Base-by-base conservation (phyloP, 2,329 filamentous ascomycete genomes). In the Dothistroma pini region DNA sequence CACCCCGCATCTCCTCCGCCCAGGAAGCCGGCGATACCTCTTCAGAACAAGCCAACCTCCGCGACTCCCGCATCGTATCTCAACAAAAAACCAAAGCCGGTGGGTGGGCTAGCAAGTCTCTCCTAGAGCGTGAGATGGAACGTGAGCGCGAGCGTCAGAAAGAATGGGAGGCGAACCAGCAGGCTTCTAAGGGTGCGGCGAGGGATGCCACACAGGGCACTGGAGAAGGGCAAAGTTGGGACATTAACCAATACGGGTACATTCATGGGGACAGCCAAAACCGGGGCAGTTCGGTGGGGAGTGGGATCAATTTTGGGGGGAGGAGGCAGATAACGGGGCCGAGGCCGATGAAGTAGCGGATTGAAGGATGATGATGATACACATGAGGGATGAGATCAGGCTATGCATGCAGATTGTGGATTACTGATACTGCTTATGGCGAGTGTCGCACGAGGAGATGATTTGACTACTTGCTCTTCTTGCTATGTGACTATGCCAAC, bases 91-190 rank as follows among this genome's bases (percentile, higher is more conserved):
- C 86, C 21, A 86, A 86, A 72, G 83, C 85, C 0, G 83, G 79
- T 31, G 85, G 84, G 0, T 86, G 83, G 83, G 86, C 86, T 0
- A 82, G 82, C 65, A 89, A 88, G 77, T 89, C 86, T 0, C 80
- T 92, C 10, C 82, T 92, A 1, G 89, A 92, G 76, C 84, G 88
- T 31, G 89, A 93, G 75, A 91, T 92, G 88, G 89, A 93, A 74
- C 80, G 88, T 72, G 89, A 93, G 75, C 81, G 89, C 9, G 85
- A 91, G 77, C 81, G 89, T 14, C 89, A 93, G 76, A 83, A 81
- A 59, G 89, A 93, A 73, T 93, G 90, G 90, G 90, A 95, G 74
- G 85, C 89, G 64, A 80, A 85, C 0, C 90, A 93, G 75, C 80
- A 85, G 70, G 85, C 84, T 66, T 84, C 85, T 19, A 83, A 84